phyloP scores from a whole-genome alignment of 2,329 filamentous ascomycete genomes.

The Helminthosporium solani region DNA sequence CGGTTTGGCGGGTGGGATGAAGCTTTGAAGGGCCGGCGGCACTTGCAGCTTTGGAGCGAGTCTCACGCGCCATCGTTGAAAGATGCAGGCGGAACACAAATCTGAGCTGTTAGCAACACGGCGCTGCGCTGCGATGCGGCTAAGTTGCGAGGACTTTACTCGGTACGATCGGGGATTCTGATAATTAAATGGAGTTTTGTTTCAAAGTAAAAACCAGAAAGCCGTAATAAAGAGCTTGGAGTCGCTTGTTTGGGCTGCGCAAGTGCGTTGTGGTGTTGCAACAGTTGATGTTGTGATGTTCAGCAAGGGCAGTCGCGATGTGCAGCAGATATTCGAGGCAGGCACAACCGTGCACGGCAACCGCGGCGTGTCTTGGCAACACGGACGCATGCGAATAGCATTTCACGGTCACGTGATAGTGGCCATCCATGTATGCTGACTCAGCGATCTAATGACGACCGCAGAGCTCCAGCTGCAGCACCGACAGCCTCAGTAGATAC shows the following conservation, averaged over 20 bases:
- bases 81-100: neutral
- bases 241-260: too few species aligned
- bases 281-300: neutral
- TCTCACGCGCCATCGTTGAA: neutral
- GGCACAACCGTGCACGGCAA: neutral
- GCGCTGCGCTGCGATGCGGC: neutral
- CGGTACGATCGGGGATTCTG: neutral
- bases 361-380: neutral
- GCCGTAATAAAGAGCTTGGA: too few species aligned
- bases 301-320: neutral
- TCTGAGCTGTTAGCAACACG: neutral
- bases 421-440: too few species aligned
- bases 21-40: neutral
- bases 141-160: neutral
- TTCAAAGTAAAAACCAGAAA: too few species aligned
- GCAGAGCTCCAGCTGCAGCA: slow-evolving; percentile 6
- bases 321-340: neutral
- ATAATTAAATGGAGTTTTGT: too few species aligned
- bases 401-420: too few species aligned
- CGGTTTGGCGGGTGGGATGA: neutral
- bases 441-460: neutral
- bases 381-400: neutral
- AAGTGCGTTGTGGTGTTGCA: neutral
- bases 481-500: too few species aligned
- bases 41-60: neutral